These are phyloP conservation scores for Xerocomellus dryophilus DNA, from an alignment of 768 basidiomycete genomes.

Conservation along the genomic window DNA sequence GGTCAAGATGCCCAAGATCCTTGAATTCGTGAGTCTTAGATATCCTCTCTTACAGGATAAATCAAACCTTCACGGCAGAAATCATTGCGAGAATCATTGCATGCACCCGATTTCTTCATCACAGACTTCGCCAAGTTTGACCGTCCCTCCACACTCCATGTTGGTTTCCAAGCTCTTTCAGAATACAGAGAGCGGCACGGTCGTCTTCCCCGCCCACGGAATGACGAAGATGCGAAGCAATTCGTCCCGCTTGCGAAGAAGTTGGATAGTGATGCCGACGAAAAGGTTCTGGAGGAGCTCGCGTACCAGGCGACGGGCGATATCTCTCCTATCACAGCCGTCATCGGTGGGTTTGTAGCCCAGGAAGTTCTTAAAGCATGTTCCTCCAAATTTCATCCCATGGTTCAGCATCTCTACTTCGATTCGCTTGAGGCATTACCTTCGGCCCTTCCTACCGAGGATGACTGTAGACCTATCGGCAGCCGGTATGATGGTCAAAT, in stretches of 20 bases:
- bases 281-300: slow-evolving; percentile 79
- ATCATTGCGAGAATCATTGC: slow-evolving; percentile 83
- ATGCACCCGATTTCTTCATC: slow-evolving; percentile 82
- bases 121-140: slow-evolving; percentile 98
- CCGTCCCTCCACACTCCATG: slow-evolving; percentile 84
- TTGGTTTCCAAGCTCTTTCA: slow-evolving; percentile 91
- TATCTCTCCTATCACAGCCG: slow-evolving; percentile 84
- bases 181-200: slow-evolving; percentile 63
- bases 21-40: slow-evolving; percentile 75
- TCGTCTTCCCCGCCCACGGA: slow-evolving; percentile 78
- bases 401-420: slow-evolving; percentile 93
- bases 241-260: slow-evolving; percentile 79
- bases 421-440: slow-evolving; percentile 97
- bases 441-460: slow-evolving; percentile 65
- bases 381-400: slow-evolving; percentile 97
- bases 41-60: background rate
- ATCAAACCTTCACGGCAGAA: slow-evolving; percentile 53
- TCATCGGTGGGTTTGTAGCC: slow-evolving; percentile 95
- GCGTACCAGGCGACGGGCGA: slow-evolving; percentile 91
- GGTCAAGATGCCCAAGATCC: slow-evolving; percentile 97
- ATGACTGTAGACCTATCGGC: slow-evolving; percentile 76
- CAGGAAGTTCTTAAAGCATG: slow-evolving; percentile 97
- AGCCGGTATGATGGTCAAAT: slow-evolving; percentile 93
- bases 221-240: slow-evolving; percentile 69
- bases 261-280: slow-evolving; percentile 70